A percentile compares a stretch with the other conserved stretches of the same genome.
phyloP scores from a whole-genome alignment of 139 green algal species.

The Chlorella sp. region DNA sequence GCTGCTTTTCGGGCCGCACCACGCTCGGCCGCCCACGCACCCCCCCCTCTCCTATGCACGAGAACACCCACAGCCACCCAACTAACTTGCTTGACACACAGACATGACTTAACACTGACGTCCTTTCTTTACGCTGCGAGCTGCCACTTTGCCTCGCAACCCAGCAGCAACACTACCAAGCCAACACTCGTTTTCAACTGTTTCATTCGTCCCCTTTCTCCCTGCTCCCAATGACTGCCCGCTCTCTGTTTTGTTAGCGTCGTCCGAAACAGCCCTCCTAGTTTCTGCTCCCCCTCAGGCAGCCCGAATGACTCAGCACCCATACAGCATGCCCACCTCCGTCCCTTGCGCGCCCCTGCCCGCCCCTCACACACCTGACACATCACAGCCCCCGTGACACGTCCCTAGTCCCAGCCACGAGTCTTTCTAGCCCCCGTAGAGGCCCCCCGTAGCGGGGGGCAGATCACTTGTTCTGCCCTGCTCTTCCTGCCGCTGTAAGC shows the following conservation, averaged over 20 bases:
- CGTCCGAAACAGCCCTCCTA: no score
- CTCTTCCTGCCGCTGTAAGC: neutral
- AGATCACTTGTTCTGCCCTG: neutral
- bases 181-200: neutral
- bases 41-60: neutral
- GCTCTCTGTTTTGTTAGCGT: no score
- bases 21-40: neutral
- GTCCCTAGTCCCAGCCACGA: no score
- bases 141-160: neutral
- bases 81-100: neutral
- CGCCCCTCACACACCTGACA: no score
- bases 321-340: no score
- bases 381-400: no score
- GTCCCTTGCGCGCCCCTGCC: no score
- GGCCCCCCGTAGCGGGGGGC: no score
- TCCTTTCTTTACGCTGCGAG: neutral
- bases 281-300: no score
- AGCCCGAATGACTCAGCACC: no score
- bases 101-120: neutral
- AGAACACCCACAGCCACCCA: neutral
- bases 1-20: neutral
- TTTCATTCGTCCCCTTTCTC: neutral
- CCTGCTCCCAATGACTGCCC: neutral
- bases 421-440: no score
- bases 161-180: no score